These are phyloP conservation scores for Boechera divaricarpa DNA, from an alignment of 345 rosid genomes.

Conservation along the genomic window DNA sequence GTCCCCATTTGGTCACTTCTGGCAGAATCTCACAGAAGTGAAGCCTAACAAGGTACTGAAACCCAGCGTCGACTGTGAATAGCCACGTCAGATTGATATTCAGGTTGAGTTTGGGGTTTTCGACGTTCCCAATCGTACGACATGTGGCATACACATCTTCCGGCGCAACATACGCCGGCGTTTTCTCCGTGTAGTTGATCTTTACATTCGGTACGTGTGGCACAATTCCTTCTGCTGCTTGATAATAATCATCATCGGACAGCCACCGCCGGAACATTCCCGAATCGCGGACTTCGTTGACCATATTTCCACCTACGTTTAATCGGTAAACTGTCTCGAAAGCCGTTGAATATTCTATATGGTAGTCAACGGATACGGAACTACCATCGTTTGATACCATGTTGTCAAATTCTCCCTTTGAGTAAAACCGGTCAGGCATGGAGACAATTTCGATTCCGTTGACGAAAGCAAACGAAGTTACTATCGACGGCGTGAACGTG, in stretches of 20 bases:
- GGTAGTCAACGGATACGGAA: no score
- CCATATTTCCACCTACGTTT: constrained; percentile 24
- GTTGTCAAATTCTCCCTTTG: constrained; percentile 32
- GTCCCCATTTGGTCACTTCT: neutral
- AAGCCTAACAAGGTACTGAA: constrained; percentile 42
- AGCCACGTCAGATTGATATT: constrained; percentile 43
- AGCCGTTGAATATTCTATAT: neutral
- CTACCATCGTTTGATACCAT: neutral
- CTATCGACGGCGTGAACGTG: constrained; percentile 42
- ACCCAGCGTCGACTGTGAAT: constrained; percentile 42
- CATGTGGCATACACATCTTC: constrained; percentile 17
- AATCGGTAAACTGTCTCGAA: constrained; percentile 46
- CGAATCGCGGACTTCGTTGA: fast-evolving
- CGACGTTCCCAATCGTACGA: constrained; percentile 11
- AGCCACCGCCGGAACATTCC: constrained; percentile 52
- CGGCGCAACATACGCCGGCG: constrained; percentile 38
- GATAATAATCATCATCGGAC: no score
- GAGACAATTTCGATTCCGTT: constrained; percentile 52
- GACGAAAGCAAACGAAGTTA: constrained; percentile 42
- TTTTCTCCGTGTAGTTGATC: neutral
- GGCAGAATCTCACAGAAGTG: constrained; percentile 46
- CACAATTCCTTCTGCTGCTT: no score
- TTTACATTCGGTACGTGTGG: fast-evolving
- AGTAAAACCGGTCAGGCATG: constrained; percentile 39
- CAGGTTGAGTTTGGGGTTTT: neutral